phyloP scores from a whole-genome alignment of 75 land plant genomes.

The Pinus tabuliformis region DNA sequence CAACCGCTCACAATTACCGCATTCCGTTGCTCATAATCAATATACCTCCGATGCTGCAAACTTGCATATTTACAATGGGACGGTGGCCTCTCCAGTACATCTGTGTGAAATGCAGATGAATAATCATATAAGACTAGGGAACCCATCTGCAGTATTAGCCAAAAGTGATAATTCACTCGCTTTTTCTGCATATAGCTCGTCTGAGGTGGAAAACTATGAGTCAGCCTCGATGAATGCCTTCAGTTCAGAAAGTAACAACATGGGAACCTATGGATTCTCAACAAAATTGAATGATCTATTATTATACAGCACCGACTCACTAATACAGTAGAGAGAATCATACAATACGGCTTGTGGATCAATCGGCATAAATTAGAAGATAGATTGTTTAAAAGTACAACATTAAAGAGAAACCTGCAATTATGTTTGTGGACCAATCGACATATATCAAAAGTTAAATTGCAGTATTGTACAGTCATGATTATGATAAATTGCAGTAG shows the following conservation, averaged over 20 bases:
- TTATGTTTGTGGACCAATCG: no score
- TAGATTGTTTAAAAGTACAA: no score
- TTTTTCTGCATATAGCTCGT: background rate
- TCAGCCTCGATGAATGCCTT: background rate
- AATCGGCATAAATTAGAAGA: no score
- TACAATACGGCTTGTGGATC: no score
- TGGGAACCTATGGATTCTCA: background rate
- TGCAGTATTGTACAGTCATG: no score
- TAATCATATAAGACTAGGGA: background rate
- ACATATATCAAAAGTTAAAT: no score
- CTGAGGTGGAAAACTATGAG: background rate
- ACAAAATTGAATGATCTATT: slow-evolving; percentile 4
- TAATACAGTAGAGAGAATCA: background rate
- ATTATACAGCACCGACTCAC: background rate
- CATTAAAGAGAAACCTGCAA: no score
- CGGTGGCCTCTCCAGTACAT: no score
- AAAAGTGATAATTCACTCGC: background rate
- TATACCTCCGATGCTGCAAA: background rate
- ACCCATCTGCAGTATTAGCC: background rate
- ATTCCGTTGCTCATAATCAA: background rate
- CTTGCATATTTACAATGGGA: background rate
- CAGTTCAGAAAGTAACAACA: background rate
- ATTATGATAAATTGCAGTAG: no score
- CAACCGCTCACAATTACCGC: background rate
- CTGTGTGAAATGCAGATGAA: background rate